Conservation (phyloP, 306 rosid genomes). For the Arachis hypogaea region DNA sequence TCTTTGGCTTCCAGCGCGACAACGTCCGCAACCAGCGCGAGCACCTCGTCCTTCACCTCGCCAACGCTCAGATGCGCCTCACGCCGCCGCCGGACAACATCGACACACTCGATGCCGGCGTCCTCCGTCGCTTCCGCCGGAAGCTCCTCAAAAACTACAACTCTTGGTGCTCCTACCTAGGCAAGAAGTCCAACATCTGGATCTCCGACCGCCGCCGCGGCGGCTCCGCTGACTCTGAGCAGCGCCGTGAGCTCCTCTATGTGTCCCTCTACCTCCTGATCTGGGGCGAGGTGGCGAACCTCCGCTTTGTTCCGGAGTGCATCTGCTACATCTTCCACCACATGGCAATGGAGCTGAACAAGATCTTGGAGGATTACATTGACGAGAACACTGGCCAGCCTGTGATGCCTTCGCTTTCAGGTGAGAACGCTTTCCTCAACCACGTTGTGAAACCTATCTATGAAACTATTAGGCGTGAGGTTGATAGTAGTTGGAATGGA, state of each 20-base stretch:
- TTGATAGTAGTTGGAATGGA: slow-evolving; percentile 73
- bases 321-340: slow-evolving; percentile 81
- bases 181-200: slow-evolving; percentile 88
- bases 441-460: slow-evolving; percentile 82
- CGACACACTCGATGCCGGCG: slow-evolving; percentile 68
- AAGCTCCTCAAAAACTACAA: slow-evolving; percentile 79
- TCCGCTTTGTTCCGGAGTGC: slow-evolving; percentile 84
- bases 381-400: slow-evolving; percentile 93
- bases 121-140: slow-evolving; percentile 73
- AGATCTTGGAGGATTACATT: slow-evolving; percentile 81
- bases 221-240: slow-evolving; percentile 44
- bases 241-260: slow-evolving; percentile 83
- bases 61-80: slow-evolving; percentile 96
- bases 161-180: slow-evolving; percentile 84
- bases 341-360: slow-evolving; percentile 83
- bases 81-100: slow-evolving; percentile 91
- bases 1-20: slow-evolving; percentile 83
- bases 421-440: slow-evolving; percentile 79
- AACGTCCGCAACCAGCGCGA: slow-evolving; percentile 97
- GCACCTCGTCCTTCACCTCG: slow-evolving; percentile 90
- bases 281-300: slow-evolving; percentile 97
- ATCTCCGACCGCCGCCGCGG: slow-evolving; percentile 80
- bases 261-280: slow-evolving; percentile 78
- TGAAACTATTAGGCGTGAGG: slow-evolving; percentile 78
- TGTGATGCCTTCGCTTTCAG: slow-evolving; percentile 68